A percentile compares a stretch with the other conserved stretches of the same genome.
Conservation (phyloP, 2,329 filamentous ascomycete species). For the Cladophialophora immunda region DNA sequence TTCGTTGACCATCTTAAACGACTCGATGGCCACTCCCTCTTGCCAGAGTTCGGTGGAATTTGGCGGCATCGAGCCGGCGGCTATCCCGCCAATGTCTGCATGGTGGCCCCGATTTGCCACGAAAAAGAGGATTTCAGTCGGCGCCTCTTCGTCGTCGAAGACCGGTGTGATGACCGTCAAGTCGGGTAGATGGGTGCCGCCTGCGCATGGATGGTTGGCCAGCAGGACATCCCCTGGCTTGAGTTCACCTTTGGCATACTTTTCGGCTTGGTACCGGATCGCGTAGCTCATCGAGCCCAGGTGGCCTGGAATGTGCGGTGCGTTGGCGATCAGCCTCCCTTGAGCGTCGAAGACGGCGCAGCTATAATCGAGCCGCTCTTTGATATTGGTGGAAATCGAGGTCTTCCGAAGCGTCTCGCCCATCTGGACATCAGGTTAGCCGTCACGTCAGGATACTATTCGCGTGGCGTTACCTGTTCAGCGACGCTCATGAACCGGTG, state of each 20-base stretch:
- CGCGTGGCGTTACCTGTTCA: slow-evolving; percentile 62
- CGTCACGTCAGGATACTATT: neutral
- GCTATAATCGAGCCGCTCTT: slow-evolving; percentile 81
- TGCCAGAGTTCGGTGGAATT: slow-evolving; percentile 58
- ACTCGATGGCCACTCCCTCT: slow-evolving; percentile 58
- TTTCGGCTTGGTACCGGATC: slow-evolving; percentile 74
- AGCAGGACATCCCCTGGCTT: slow-evolving; percentile 80
- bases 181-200: slow-evolving; percentile 82
- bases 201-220: slow-evolving; percentile 80
- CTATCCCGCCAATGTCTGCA: slow-evolving; percentile 63
- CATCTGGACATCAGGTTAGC: slow-evolving; percentile 65
- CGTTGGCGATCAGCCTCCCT: slow-evolving; percentile 73
- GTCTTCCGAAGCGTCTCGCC: slow-evolving; percentile 80
- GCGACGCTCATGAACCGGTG: slow-evolving; percentile 87
- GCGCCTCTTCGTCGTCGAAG: slow-evolving; percentile 69
- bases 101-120: slow-evolving; percentile 79
- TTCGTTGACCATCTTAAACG: slow-evolving; percentile 47
- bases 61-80: slow-evolving; percentile 50
- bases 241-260: slow-evolving; percentile 73
- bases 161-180: slow-evolving; percentile 80
- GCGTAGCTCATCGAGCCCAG: slow-evolving; percentile 87
- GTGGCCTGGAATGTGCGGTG: slow-evolving; percentile 82
- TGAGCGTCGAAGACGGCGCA: slow-evolving; percentile 81
- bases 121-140: slow-evolving; percentile 74
- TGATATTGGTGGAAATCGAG: slow-evolving; percentile 80